Evolutionary conservation across 129 eudicot species (phyloP), one percentile per base, ranked within the genome.

Genomic region (Smallanthus sonchifolius): DNA sequence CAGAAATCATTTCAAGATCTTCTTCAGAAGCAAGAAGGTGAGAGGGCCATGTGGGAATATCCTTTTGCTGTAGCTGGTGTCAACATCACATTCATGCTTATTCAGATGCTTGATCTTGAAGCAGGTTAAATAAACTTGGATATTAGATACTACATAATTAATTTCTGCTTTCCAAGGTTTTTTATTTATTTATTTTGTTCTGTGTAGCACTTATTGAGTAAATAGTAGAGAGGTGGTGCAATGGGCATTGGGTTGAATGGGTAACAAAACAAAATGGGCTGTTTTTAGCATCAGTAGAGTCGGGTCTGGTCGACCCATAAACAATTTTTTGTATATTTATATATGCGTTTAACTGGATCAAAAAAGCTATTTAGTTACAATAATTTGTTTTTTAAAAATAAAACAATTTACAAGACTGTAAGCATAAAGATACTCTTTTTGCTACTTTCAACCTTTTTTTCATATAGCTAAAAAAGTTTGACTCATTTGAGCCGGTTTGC

Each of bases 1-100:
- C 84, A 95, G 99, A 91, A 88, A 85, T 86, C 99, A 4, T 95
- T 95, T 84, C 99, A 88, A 79, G 93, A 82, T 77, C 97, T 95
- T 80, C 97, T 95, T 48, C 85, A 77, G 4, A 95, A 95, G 82
- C 91, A 85, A 81, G 99, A 91, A 60, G 99, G 99, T 72, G 95
- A 85, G 17, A 73, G 99, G 52, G 92, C 99, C 8, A 63, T 89
- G 84, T 91, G 97, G 99, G 99, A 95, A 83, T 95, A 95, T 74
- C 99, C 99, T 38, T 95, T 95, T 85, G 99, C 97, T 74, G 99
- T 95, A 43, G 99, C 99, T 62, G 99, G 99, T 73, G 96, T 95
- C 47, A 95, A 95, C 83, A 89, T 95, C 82, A 95, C 99, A 55
- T 95, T 91, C 80, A 91, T 95, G 99, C 94, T 95, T 67, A 88